Base-by-base conservation (phyloP, 106 monocot genomes). In the Dendrobium catenatum region DNA sequence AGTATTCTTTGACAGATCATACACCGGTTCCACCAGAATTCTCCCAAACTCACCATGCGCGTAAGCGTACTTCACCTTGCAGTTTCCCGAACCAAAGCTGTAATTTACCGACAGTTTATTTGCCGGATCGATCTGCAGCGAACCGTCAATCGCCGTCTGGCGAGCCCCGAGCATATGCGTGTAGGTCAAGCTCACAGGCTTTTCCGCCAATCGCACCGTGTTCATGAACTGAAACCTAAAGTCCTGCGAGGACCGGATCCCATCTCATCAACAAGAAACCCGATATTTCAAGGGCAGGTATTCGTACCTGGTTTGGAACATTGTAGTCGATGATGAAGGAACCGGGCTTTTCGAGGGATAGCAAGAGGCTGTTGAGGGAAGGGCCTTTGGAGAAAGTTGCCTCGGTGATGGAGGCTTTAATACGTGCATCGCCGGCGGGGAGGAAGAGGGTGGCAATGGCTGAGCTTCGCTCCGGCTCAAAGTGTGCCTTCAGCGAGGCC, bases 211-310 rank as follows among this genome's bases (percentile, higher is more conserved):
- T 15, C 79, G 81, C 64, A 92, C 76, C 24, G 84, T 84, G 88
- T 94, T 95, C 89, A 93, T 94, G 90, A 98, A 98, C 79, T 89
- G 89, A 85, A 98, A 98, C 51, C 89, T 88, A 43, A 88, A 83
- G 77, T 98, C 94, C 97, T 98, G 80, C 49, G 46, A 77, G 7
- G 37, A 22, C 73, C 70, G 11, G 41, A 29, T 55, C 55, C 10
- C 22, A 70, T 51, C 20, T 16, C 41, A 44, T 18, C 27, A 85
- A 42, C 20, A 55, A 33, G 16, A 81, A 82, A 82, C 61, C 18
- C 8, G 17, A 54, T 22, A 67, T 43, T 13, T 27, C 18, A 31
- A 18, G 55, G 33, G 24, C n/a, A 5, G 31, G 70, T 15, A 42
- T 18, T 44, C 17, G 24, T 74, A 85, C 98, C 81, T 91, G 87